Base-by-base conservation (phyloP, 176 grass and related monocot genomes). In the Eragrostis nindensis region DNA sequence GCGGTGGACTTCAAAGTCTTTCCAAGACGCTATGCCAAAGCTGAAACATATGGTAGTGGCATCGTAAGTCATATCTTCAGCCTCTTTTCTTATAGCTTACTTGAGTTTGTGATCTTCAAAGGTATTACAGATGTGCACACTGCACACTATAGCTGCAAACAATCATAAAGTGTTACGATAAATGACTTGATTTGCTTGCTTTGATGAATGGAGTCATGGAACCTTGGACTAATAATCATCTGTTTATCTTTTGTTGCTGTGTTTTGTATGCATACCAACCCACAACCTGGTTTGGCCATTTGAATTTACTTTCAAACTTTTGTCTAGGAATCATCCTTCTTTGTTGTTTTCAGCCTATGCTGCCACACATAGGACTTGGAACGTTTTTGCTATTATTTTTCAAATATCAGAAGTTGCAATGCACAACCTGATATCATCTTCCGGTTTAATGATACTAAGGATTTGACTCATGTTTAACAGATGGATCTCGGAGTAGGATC, bases 401-500 rank as follows among this genome's bases (percentile, higher is more conserved):
- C 2, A 80, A 84, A 75, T 53, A 62, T 80, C 36, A 80, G 9
- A 89, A 70, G 26, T 80, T 83, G 48, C 25, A 21, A 76, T 68
- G 17, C 57, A 68, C 39, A 78, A 26, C 45, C 14, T 75, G 12
- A 45, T 69, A 43, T 66, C 74, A 70, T 67, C 14, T 65, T 71
- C 21, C 44, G 38, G 45, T 76, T 44, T 63, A 71, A 77, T 88
- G 43, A 66, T 80, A 49, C 62, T 80, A 79, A 85, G 6, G 78
- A 45, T 62, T 22, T 89, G 52, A 56, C 76, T 71, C 82, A 88
- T 54, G 66, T 90, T 47, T 70, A 80, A 89, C 90, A 94, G 95
- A 98, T 98, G 95, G 92, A 98, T 94, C 85, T 98, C 32, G 95
- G 92, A 83, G 95, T 94, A 78, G 95, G 95, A 62, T 98, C 90